Evolutionary conservation across 2,329 filamentous ascomycete genomes (phyloP).

Genomic region (Xylariaceae sp.): DNA sequence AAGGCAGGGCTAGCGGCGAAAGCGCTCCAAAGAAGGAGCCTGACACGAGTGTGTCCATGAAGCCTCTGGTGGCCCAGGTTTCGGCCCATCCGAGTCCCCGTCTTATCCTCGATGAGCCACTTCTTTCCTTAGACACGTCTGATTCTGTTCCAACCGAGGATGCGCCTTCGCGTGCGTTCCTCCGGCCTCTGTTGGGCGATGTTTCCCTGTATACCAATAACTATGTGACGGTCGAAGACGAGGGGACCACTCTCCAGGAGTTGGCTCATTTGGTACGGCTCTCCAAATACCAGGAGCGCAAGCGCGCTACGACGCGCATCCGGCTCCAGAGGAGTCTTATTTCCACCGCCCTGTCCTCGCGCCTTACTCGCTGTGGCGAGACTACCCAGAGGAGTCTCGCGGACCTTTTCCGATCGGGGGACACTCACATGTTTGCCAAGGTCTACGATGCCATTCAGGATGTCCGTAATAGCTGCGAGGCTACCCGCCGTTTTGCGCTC

Average conservation of each 20-base stretch:
- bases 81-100: conserved; percentile 12
- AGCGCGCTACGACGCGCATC: conserved; percentile 65
- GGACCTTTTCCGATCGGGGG: conserved; percentile 71
- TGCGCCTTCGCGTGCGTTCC: conserved; percentile 36
- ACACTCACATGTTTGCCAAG: conserved; percentile 70
- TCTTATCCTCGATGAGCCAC: conserved; percentile 19
- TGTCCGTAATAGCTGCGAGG: conserved; percentile 71
- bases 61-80: conserved; percentile 39
- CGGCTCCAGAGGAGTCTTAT: conserved; percentile 70
- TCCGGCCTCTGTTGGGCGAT: conserved; percentile 58
- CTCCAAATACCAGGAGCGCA: conserved; percentile 76
- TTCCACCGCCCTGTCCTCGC: conserved; percentile 67
- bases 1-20: conserved; percentile 35
- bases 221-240: conserved; percentile 53
- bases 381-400: conserved; percentile 70
- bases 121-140: conserved; percentile 27
- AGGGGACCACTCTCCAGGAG: conserved; percentile 68
- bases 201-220: conserved; percentile 61
- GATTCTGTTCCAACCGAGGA: conserved; percentile 30
- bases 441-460: conserved; percentile 75
- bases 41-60: conserved; percentile 37
- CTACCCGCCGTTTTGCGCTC: conserved; percentile 63
- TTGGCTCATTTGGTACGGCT: conserved; percentile 72
- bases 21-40: conserved; percentile 28
- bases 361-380: conserved; percentile 68